These are phyloP conservation scores for Allium fistulosum DNA, from an alignment of 106 monocot species.

Conservation along the genomic window DNA sequence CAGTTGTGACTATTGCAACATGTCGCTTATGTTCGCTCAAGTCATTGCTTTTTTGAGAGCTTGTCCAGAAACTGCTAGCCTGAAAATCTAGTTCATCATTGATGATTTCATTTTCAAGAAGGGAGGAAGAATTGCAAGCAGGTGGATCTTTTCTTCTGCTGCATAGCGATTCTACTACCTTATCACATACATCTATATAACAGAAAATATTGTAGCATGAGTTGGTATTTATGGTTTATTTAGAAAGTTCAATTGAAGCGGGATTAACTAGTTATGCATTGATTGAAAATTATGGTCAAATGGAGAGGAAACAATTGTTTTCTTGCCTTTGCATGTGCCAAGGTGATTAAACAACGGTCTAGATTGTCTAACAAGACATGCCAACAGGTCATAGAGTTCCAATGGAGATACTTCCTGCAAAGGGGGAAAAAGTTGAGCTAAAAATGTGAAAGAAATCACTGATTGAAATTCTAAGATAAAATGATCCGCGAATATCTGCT, in stretches of 20 bases:
- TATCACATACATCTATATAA: slow-evolving; percentile 69
- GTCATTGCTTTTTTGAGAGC: slow-evolving; percentile 23
- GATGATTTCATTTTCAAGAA: slow-evolving; percentile 31
- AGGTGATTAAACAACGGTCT: slow-evolving; percentile 79
- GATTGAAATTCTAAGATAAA: too few relatives aligned
- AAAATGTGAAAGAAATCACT: background rate
- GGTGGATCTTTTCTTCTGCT: slow-evolving; percentile 46
- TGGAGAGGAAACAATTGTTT: background rate
- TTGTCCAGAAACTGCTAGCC: slow-evolving; percentile 66
- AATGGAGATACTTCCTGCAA: slow-evolving; percentile 81
- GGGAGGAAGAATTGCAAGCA: slow-evolving; percentile 19
- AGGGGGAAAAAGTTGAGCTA: background rate
- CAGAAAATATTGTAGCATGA: background rate
- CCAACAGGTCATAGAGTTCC: slow-evolving; percentile 79
- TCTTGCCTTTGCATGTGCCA: slow-evolving; percentile 59
- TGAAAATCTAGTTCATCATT: slow-evolving; percentile 77
- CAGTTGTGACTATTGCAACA: slow-evolving; percentile 94
- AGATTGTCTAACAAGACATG: slow-evolving; percentile 81
- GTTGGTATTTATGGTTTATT: background rate
- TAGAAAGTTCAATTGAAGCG: background rate
- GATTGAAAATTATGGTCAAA: background rate
- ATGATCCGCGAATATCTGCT: too few relatives aligned
- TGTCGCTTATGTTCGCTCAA: slow-evolving; percentile 42
- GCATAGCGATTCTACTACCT: slow-evolving; percentile 61
- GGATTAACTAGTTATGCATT: background rate